phyloP scores from a whole-genome alignment of 2,329 filamentous ascomycete genomes.

The Diaporthe nobilis region DNA sequence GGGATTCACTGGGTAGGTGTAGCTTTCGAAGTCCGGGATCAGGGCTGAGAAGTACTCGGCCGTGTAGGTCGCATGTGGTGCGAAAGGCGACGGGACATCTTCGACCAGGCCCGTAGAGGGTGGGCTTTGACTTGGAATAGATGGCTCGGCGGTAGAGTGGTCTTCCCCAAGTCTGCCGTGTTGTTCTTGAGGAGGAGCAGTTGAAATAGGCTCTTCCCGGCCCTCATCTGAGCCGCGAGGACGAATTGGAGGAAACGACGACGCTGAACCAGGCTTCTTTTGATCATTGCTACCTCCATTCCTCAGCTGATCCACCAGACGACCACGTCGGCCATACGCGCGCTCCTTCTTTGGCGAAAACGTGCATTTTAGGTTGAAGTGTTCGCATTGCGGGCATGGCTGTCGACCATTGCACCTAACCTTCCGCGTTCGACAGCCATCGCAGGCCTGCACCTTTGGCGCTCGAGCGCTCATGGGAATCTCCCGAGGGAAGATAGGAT shows the following conservation, averaged over 20 bases:
- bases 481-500: too few species aligned
- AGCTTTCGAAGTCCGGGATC: slow-evolving; percentile 58
- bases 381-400: slow-evolving; percentile 58
- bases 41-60: slow-evolving; percentile 57
- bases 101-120: not conserved
- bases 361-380: slow-evolving; percentile 60
- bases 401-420: slow-evolving; percentile 54
- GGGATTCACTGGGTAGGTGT: slow-evolving; percentile 63
- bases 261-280: not conserved
- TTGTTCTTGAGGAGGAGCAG: not conserved
- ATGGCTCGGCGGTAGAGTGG: not conserved
- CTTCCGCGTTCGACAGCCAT: slow-evolving; percentile 43
- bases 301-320: slow-evolving; percentile 7
- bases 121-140: not conserved
- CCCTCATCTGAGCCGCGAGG: slow-evolving; percentile 2
- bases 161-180: not conserved
- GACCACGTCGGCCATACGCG: slow-evolving; percentile 32
- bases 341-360: slow-evolving; percentile 57
- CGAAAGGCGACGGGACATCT: not conserved
- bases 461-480: not conserved
- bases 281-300: not conserved
- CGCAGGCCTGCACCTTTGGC: slow-evolving; percentile 39
- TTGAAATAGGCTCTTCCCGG: not conserved
- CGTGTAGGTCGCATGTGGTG: not conserved
- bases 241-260: slow-evolving; percentile 2